These are phyloP conservation scores for Falciphora oryzae DNA, from an alignment of 2,329 filamentous ascomycete species.

Conservation along the genomic window DNA sequence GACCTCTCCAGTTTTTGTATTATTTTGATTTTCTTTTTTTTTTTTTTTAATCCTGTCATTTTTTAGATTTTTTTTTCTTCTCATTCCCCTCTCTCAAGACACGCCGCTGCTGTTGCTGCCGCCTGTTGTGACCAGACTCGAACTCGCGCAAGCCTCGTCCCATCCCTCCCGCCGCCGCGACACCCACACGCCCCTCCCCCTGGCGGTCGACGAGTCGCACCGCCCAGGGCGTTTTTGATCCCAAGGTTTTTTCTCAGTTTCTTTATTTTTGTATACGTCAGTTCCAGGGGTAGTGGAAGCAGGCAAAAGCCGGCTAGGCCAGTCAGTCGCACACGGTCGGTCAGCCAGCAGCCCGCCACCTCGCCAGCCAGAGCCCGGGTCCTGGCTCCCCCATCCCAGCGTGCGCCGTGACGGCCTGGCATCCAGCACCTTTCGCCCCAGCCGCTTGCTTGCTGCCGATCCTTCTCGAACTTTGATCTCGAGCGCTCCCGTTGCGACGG, in stretches of 20 bases:
- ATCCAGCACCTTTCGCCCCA: not conserved
- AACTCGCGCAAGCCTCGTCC: not conserved
- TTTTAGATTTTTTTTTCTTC: no score
- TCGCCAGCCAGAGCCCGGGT: not conserved
- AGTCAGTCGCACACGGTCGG: not conserved
- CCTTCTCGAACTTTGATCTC: slow-evolving; percentile 1
- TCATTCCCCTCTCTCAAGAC: not conserved
- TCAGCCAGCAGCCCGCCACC: not conserved
- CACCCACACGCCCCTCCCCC: no score
- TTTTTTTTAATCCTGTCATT: no score
- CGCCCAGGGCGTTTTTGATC: not conserved
- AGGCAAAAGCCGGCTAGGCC: not conserved
- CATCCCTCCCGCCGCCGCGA: no score
- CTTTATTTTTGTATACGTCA: not conserved
- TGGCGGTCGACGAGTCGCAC: not conserved
- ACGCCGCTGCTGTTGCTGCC: not conserved
- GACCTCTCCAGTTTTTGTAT: not conserved
- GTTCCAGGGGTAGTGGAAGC: not conserved
- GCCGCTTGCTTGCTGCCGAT: not conserved
- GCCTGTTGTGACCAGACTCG: not conserved
- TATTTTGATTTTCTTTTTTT: not conserved
- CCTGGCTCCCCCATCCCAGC: not conserved
- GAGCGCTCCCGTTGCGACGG: not conserved
- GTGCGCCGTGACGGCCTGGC: not conserved
- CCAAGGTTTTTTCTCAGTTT: not conserved